Evolutionary conservation across 345 rosid species (phyloP).

Genomic region (Brassica napus): Da-Ae NC_063449.1:6111001-6111500

Average conservation of each 20-base stretch:
- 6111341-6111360: too few relatives aligned
- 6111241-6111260: background rate
- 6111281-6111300: too few relatives aligned
- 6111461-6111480: too few relatives aligned
- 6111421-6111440: too few relatives aligned
- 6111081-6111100: slow-evolving; percentile 10
- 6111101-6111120: background rate
- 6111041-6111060: slow-evolving; percentile 14
- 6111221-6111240: slow-evolving; percentile 20
- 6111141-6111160: background rate
- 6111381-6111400: too few relatives aligned
- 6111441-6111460: too few relatives aligned
- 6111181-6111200: slow-evolving; percentile 27
- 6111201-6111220: slow-evolving; percentile 15
- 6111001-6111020: slow-evolving; percentile 28
- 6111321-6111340: too few relatives aligned
- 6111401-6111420: too few relatives aligned
- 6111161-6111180: background rate
- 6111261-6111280: background rate
- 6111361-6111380: too few relatives aligned
- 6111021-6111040: background rate
- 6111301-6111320: too few relatives aligned
- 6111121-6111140: background rate
- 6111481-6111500: too few relatives aligned
- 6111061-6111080: background rate